Evolutionary conservation across 495 filamentous ascomycete genomes (phyloP).

Genomic region (Aspergillus bridgeri): DNA sequence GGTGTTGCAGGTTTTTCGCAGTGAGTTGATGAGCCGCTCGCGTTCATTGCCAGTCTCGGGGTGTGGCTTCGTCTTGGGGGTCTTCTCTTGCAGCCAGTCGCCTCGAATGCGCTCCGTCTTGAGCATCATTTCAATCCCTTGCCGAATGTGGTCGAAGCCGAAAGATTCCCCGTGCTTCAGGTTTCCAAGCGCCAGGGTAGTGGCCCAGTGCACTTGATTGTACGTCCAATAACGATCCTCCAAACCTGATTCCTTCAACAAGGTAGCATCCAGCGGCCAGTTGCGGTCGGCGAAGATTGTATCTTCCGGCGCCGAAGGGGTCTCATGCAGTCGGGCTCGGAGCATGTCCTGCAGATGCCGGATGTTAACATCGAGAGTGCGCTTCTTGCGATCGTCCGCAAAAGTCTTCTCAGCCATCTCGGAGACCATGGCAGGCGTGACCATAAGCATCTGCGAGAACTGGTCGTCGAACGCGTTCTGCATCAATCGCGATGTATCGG

Average conservation of each 20-base stretch:
- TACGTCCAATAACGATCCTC: slow-evolving; percentile 55
- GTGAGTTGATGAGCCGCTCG: slow-evolving; percentile 33
- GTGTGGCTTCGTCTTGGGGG: slow-evolving; percentile 25
- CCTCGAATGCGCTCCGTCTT: slow-evolving; percentile 33
- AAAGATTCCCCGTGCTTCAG: slow-evolving; percentile 38
- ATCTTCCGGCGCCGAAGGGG: slow-evolving; percentile 32
- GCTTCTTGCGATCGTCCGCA: slow-evolving; percentile 41
- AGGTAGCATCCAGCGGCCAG: slow-evolving; percentile 34
- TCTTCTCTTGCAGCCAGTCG: slow-evolving; percentile 37
- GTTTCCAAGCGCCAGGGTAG: slow-evolving; percentile 57
- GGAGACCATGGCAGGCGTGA: slow-evolving; percentile 40
- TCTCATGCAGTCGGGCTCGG: slow-evolving; percentile 38
- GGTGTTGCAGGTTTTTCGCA: slow-evolving; percentile 56
- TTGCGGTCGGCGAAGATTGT: slow-evolving; percentile 29
- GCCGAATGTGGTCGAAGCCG: slow-evolving; percentile 38
- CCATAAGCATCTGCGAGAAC: slow-evolving; percentile 50
- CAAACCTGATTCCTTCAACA: slow-evolving; percentile 43
- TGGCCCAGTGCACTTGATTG: slow-evolving; percentile 59
- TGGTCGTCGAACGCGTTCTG: slow-evolving; percentile 47
- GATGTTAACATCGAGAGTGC: slow-evolving; percentile 62
- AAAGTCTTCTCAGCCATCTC: slow-evolving; percentile 37
- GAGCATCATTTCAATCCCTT: slow-evolving; percentile 37
- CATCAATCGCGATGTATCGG: slow-evolving; percentile 46
- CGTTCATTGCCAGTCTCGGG: slow-evolving; percentile 27
- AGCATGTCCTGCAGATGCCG: slow-evolving; percentile 69